Conservation (phyloP, 2,329 filamentous ascomycete genomes). For the Ceratocystis variospora region DNA sequence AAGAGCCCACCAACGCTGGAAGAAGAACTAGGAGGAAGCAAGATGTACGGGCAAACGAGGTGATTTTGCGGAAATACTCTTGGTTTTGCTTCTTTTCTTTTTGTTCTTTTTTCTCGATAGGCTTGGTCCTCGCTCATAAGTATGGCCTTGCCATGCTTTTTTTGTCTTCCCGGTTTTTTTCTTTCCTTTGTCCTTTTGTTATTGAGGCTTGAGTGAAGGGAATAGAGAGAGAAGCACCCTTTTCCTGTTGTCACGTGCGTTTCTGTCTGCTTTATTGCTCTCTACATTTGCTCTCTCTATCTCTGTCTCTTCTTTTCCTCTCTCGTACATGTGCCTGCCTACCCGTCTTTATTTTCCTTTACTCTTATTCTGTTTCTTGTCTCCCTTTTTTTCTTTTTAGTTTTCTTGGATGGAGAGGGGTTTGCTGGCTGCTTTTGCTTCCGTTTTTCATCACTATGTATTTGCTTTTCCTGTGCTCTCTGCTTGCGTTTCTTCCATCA, state of each 20-base stretch:
- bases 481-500: slow-evolving; percentile 17
- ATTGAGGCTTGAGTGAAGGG: neutral
- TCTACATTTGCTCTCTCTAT: neutral
- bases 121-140: neutral
- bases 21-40: too few relatives aligned
- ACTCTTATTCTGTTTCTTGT: neutral
- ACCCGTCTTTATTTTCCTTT: neutral
- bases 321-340: neutral
- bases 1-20: too few relatives aligned
- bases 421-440: slow-evolving; percentile 11
- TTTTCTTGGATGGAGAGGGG: neutral
- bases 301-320: neutral
- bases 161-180: neutral
- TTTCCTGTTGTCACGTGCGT: neutral
- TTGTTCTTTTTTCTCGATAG: neutral
- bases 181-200: neutral
- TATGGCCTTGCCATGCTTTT: neutral
- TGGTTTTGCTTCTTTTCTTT: neutral
- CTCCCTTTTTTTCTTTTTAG: slow-evolving; percentile 2
- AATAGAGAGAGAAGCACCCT: too few relatives aligned
- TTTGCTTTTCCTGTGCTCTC: slow-evolving; percentile 12
- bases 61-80: neutral
- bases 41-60: too few relatives aligned
- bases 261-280: neutral
- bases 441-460: slow-evolving; percentile 14